Evolutionary conservation across 345 rosid genomes (phyloP).

Genomic region (Corchorus olitorius): DNA sequence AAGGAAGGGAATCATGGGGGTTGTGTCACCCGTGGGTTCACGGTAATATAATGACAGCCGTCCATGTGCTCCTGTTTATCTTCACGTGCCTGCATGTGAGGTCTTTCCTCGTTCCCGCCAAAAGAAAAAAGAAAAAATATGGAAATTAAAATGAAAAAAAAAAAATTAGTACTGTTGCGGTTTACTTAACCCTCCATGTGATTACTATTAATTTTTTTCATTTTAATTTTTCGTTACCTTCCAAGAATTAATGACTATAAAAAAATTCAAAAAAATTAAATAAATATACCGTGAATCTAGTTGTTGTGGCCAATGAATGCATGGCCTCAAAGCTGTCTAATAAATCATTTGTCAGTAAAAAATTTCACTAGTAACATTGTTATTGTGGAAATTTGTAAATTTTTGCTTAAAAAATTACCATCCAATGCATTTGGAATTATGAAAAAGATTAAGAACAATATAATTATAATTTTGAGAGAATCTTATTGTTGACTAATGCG

Average conservation of each 20-base stretch:
- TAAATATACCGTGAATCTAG: not conserved
- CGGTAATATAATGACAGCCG: constrained; percentile 42
- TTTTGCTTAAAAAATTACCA: not conserved
- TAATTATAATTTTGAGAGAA: not conserved
- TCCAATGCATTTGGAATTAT: not conserved
- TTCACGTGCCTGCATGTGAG: constrained; percentile 73
- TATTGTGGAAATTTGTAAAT: not conserved
- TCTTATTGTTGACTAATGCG: constrained; percentile 14
- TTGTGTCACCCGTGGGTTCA: constrained; percentile 16
- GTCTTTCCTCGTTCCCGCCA: constrained; percentile 29
- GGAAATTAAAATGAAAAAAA: not conserved
- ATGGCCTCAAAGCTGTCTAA: not conserved
- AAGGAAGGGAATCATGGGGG: not conserved
- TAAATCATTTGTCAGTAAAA: not conserved
- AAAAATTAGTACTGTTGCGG: not conserved
- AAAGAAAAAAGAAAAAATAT: not conserved
- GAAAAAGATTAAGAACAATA: no score
- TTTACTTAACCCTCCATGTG: constrained; percentile 5
- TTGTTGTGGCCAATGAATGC: not conserved
- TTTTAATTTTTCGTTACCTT: not conserved
- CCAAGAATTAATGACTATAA: not conserved
- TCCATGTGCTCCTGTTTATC: constrained; percentile 47
- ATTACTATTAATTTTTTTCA: not conserved
- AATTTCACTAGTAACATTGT: not conserved
- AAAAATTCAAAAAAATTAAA: not conserved